Evolutionary conservation across 1,284 basidiomycete species (phyloP).

Genomic region (Cystobasidium sp.): DNA sequence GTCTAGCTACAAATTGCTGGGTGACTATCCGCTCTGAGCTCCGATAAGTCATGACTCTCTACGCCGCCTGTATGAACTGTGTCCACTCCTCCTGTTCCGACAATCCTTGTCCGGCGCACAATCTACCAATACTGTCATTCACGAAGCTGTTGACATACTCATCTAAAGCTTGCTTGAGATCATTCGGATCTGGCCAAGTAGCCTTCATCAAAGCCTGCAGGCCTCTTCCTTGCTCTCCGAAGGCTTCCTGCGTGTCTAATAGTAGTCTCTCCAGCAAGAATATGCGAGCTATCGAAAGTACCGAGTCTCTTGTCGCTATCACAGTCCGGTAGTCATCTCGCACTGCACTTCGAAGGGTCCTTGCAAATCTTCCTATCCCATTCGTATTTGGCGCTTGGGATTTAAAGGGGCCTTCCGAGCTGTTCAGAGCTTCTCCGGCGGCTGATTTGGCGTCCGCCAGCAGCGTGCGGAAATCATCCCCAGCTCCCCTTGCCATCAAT

Average conservation of each 20-base stretch:
- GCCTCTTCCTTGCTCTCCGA: conserved; percentile 20
- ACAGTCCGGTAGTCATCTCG: conserved; percentile 33
- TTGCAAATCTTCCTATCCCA: conserved; percentile 6
- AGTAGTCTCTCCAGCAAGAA: conserved; percentile 7
- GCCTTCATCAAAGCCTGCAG: conserved; percentile 33
- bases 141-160: not conserved
- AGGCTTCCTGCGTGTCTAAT: not conserved
- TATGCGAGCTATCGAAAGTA: conserved; percentile 4
- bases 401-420: conserved; percentile 22
- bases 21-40: too few species aligned
- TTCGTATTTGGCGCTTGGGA: not conserved
- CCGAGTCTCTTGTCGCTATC: conserved; percentile 13
- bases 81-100: not conserved
- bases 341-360: not conserved
- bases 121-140: not conserved
- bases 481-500: not conserved
- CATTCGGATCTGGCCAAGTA: conserved; percentile 13
- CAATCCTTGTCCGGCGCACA: not conserved
- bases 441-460: not conserved
- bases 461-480: not conserved
- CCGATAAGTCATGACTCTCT: not conserved
- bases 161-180: conserved; percentile 12
- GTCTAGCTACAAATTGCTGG: too few species aligned
- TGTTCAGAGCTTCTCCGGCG: conserved; percentile 29
- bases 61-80: not conserved